Evolutionary conservation across 495 filamentous ascomycete genomes (phyloP).

Genomic region (Aspergillus haitiensis): DNA sequence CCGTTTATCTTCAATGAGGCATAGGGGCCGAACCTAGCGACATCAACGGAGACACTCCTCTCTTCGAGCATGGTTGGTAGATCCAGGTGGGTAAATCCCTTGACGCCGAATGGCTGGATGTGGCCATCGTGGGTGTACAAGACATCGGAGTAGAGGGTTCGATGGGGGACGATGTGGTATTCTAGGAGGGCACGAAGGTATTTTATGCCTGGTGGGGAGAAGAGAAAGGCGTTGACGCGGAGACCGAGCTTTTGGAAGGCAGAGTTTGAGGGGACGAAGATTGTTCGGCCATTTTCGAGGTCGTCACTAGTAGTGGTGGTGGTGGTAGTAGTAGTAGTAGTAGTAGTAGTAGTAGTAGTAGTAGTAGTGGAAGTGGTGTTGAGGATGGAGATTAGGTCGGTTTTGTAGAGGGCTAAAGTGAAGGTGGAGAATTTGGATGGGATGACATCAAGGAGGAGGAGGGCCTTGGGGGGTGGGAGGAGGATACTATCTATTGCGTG

Average conservation of each 20-base stretch:
- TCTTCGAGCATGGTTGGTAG: conserved; percentile 65
- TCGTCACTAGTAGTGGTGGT: too few relatives aligned
- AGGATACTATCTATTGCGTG: conserved; percentile 73
- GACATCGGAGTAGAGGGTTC: conserved; percentile 79
- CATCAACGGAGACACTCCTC: conserved; percentile 62
- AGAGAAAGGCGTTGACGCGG: conserved; percentile 22
- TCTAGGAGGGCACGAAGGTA: conserved; percentile 22
- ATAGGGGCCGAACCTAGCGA: conserved; percentile 60
- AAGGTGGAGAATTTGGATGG: conserved; percentile 77
- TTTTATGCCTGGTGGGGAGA: conserved; percentile 17
- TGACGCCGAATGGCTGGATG: conserved; percentile 26
- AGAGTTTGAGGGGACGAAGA: conserved; percentile 24
- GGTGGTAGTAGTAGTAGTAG: conserved; percentile 60
- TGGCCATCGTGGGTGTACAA: conserved; percentile 29
- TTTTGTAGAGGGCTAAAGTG: conserved; percentile 66
- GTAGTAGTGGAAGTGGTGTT: conserved; percentile 58
- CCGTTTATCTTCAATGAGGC: conserved; percentile 72
- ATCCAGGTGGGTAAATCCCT: conserved; percentile 55
- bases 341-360: too few relatives aligned
- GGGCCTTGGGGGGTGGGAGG: conserved; percentile 64
- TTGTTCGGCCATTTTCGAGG: conserved; percentile 24
- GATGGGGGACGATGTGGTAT: conserved; percentile 54
- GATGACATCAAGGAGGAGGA: conserved; percentile 62
- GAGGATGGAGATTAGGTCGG: conserved; percentile 56
- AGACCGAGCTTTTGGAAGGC: conserved; percentile 20